These are phyloP conservation scores for Carex arenaria DNA, from an alignment of 202 grass and related monocot species.

Conservation along the genomic window DNA sequence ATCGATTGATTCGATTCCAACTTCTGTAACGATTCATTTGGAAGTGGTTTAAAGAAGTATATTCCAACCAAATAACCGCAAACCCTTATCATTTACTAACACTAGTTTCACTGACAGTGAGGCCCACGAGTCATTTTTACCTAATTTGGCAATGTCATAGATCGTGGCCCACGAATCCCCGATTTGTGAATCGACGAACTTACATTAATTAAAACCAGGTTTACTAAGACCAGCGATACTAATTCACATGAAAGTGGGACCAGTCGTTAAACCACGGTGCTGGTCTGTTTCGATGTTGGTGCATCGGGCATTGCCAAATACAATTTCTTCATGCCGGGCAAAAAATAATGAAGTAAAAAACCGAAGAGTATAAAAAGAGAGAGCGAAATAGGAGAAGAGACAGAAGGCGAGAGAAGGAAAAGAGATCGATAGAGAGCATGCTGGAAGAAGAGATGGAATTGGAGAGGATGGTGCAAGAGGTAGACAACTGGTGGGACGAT, in stretches of 20 bases:
- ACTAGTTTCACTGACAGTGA: background rate
- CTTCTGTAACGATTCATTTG: too few relatives aligned
- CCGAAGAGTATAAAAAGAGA: too few relatives aligned
- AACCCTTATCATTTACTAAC: background rate
- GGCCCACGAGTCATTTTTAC: background rate
- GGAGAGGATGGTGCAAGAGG: background rate
- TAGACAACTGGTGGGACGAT: background rate
- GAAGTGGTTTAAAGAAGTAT: too few relatives aligned
- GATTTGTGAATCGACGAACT: background rate
- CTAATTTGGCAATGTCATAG: background rate
- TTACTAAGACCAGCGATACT: background rate
- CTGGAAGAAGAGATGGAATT: background rate
- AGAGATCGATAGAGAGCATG: background rate
- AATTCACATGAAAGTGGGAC: background rate
- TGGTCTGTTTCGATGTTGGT: background rate
- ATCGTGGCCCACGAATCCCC: background rate
- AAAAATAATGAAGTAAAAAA: background rate
- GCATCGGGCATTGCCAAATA: background rate
- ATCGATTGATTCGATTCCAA: too few relatives aligned
- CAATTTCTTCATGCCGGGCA: background rate
- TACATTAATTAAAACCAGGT: background rate
- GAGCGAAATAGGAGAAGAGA: background rate
- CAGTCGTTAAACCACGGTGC: background rate
- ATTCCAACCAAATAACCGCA: background rate
- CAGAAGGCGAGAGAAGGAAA: background rate